Evolutionary conservation across 2,329 filamentous ascomycete genomes (phyloP).

Genomic region (Cordyceps cateniannulata): DNA sequence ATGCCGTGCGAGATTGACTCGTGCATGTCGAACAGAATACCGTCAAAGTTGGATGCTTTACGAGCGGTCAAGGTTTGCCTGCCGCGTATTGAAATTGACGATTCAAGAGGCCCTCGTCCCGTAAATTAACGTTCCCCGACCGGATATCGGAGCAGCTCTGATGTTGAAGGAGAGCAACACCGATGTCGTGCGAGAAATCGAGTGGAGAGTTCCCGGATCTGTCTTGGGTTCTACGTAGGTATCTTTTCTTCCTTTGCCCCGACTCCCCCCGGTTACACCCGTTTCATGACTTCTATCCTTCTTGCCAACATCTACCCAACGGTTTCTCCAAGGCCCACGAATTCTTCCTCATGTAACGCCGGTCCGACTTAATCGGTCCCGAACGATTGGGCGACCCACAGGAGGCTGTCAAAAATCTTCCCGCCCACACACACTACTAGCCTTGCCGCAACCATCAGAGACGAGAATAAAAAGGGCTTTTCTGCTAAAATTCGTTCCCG

Average conservation of each 20-base stretch:
- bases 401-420: background rate
- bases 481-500: background rate
- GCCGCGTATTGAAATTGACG: background rate
- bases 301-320: too few species aligned
- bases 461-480: background rate
- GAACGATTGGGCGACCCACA: background rate
- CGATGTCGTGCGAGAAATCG: too few species aligned
- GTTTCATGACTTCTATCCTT: too few species aligned
- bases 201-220: too few species aligned
- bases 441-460: background rate
- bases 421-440: background rate
- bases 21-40: constrained; percentile 17
- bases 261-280: too few species aligned
- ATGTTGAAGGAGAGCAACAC: background rate
- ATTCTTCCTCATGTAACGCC: background rate
- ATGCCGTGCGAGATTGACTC: constrained; percentile 14
- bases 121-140: background rate
- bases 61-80: background rate
- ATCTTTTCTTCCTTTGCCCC: too few species aligned
- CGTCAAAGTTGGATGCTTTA: constrained; percentile 15
- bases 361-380: background rate
- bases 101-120: background rate
- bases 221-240: too few species aligned
- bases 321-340: too few species aligned
- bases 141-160: background rate